phyloP scores from a whole-genome alignment of 305 asterid genomes.

The Fraxinus xanthoxyloides region DNA sequence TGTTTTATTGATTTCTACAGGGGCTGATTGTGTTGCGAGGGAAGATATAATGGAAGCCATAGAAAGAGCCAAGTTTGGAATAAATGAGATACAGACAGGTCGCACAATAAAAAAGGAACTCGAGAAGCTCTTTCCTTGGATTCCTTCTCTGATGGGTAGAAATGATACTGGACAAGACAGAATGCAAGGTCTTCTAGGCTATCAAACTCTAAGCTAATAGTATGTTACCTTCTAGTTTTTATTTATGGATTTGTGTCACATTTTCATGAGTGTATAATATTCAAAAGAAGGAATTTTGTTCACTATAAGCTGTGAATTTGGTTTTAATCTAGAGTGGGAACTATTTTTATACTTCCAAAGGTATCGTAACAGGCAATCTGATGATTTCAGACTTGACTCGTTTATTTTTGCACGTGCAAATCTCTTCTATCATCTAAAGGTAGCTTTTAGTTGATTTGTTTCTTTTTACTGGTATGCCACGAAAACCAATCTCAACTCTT shows the following conservation, averaged over 20 bases:
- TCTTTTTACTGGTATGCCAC: not conserved
- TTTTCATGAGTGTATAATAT: conserved; percentile 11
- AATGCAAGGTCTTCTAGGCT: conserved; percentile 59
- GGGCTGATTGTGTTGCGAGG: conserved; percentile 72
- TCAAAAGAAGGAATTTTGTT: conserved; percentile 4
- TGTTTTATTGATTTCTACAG: conserved; percentile 37
- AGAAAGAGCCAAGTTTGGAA: conserved; percentile 87
- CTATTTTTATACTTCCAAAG: not conserved
- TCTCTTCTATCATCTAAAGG: not conserved
- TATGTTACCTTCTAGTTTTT: not conserved
- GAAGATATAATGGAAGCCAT: conserved; percentile 93
- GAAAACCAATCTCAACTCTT: not conserved
- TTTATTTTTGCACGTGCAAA: not conserved
- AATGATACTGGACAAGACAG: conserved; percentile 47
- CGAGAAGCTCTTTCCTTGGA: conserved; percentile 83
- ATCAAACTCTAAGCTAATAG: conserved; percentile 73
- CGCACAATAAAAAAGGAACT: conserved; percentile 63
- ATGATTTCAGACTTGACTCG: not conserved
- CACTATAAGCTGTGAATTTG: conserved; percentile 1
- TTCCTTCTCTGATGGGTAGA: conserved; percentile 64
- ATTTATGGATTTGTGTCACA: conserved; percentile 8
- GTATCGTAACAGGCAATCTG: not conserved
- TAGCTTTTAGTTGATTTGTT: not conserved
- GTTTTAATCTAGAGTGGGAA: not conserved
- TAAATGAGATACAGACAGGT: conserved; percentile 49